phyloP scores from a whole-genome alignment of 495 filamentous ascomycete species.

The Oidiodendron maius region DNA sequence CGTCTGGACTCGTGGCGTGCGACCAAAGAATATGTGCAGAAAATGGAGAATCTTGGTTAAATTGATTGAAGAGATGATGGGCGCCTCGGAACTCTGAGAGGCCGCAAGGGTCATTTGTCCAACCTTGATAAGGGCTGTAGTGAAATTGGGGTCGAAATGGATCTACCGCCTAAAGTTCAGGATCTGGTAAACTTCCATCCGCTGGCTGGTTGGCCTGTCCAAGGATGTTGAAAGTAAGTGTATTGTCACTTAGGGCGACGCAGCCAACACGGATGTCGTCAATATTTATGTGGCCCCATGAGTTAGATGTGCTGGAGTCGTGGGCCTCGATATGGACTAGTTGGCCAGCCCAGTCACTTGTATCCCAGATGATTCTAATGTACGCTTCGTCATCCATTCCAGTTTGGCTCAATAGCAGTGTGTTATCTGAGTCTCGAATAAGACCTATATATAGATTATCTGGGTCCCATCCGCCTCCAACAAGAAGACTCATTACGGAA shows the following conservation, averaged over 20 bases:
- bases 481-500: slow-evolving; percentile 13
- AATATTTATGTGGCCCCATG: slow-evolving; percentile 12
- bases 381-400: slow-evolving; percentile 10
- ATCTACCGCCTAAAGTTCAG: slow-evolving; percentile 10
- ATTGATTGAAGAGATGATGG: slow-evolving; percentile 39
- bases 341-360: slow-evolving; percentile 10
- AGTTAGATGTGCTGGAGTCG: slow-evolving; percentile 10
- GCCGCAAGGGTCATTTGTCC: slow-evolving; percentile 17
- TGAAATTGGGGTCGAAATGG: slow-evolving; percentile 16
- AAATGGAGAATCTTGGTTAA: no score
- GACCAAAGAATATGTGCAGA: no score
- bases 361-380: slow-evolving; percentile 15
- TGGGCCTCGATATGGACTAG: slow-evolving; percentile 6
- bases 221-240: slow-evolving; percentile 12
- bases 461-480: slow-evolving; percentile 11
- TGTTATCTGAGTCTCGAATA: slow-evolving; percentile 4
- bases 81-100: slow-evolving; percentile 18
- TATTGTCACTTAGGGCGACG: slow-evolving; percentile 10
- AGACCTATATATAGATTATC: slow-evolving; percentile 10
- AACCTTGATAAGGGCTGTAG: slow-evolving; percentile 17
- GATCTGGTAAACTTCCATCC: neutral
- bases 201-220: slow-evolving; percentile 16
- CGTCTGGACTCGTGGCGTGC: no score
- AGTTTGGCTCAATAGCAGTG: slow-evolving; percentile 8
- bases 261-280: slow-evolving; percentile 15